Base-by-base conservation (phyloP, 371 early-diverging fungal genomes). In the Cokeromyces recurvatus region DNA sequence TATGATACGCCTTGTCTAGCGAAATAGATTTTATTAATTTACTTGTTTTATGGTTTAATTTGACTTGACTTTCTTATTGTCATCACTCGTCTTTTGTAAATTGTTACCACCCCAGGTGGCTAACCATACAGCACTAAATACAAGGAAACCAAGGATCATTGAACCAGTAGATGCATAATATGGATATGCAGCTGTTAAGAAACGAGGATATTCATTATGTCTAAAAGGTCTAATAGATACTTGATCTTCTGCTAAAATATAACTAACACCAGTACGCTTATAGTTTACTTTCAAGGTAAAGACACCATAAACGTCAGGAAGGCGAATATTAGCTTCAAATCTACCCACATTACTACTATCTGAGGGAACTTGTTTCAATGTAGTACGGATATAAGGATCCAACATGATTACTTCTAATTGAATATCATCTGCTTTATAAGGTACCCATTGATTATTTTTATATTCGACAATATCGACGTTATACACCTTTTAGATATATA, bases 241-340 rank as follows among this genome's bases (percentile, higher is more conserved):
- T 7, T 84, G 84, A 41, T 91, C 90, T 40, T 72, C 68, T 2
- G 82, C 82, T 41, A 74, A 68, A 21, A 97, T 51, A 52, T 80
- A 89, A 10, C 87, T 74, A 38, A 78, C 64, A 2, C 97, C 97
- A 6, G 83, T 70, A 36, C 91, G 82, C 62, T 90, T 87, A 71
- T 95, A 95, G 57, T 92, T 88, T 39, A 95, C 88, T 40, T 82
- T 84, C 67, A 97, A 87, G 7, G 95, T 96, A 68, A 90, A 98
- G 11, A 95, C 95, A 51, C 98, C 98, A 66, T 95, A 92, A 17
- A 86, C 86, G 62, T 97, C 97, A 27, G 98, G 98, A 25, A 97
- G 74, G 34, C 70, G 74, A 35, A 96, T 48, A 27, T 73, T 70
- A 2, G 82, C 64, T 25, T 64, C 56, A 59, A 79, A 90, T 42